Evolutionary conservation across 2,329 filamentous ascomycete species (phyloP).

Genomic region (Penicillium vulpinum): DNA sequence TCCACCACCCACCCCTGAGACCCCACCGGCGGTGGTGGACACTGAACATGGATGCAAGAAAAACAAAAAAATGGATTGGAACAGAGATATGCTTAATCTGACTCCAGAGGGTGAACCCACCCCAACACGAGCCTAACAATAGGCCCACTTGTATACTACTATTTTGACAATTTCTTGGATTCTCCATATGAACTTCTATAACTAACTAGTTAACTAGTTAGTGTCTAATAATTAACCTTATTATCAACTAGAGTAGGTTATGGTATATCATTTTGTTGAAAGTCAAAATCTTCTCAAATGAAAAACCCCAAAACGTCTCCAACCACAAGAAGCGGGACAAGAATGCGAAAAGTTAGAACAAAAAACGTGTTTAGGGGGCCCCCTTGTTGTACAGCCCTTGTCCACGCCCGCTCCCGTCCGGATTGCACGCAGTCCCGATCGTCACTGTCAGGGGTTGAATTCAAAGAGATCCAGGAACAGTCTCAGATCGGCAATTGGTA

Average conservation of each 20-base stretch:
- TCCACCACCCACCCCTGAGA: constrained; percentile 20
- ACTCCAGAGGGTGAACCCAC: constrained; percentile 24
- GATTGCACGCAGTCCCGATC: constrained; percentile 15
- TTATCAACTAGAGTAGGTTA: too few relatives aligned
- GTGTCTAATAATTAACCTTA: too few relatives aligned
- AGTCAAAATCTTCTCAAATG: not conserved
- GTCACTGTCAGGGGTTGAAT: constrained; percentile 20
- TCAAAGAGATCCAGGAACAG: constrained; percentile 7
- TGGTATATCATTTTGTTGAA: not conserved
- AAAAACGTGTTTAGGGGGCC: not conserved
- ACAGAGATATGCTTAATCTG: constrained; percentile 32
- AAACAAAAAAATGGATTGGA: constrained; percentile 22
- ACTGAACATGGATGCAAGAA: constrained; percentile 30
- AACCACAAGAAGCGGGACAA: not conserved
- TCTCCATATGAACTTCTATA: not conserved
- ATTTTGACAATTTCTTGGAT: not conserved
- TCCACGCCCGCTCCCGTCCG: not conserved
- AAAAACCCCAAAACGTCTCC: not conserved
- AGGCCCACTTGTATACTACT: constrained; percentile 2
- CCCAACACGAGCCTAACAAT: constrained; percentile 9
- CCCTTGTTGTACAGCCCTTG: not conserved
- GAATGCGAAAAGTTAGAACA: not conserved
- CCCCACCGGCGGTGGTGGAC: constrained; percentile 25
- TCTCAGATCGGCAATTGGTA: constrained; percentile 1
- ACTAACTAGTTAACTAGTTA: too few relatives aligned